Conservation (phyloP, 1,284 basidiomycete genomes). For the Cryptococcus sp. region DNA sequence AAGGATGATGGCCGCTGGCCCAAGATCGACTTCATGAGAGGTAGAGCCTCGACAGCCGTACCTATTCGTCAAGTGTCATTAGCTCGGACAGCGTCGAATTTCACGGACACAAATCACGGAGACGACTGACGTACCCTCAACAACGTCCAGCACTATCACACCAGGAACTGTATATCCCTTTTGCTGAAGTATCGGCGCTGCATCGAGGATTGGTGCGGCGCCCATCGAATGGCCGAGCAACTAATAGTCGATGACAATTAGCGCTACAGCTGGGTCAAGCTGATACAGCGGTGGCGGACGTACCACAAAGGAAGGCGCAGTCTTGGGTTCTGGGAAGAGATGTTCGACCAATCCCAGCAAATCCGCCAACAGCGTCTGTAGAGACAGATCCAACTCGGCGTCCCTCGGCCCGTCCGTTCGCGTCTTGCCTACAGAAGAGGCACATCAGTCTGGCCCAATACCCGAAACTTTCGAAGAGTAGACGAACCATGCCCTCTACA, state of each 20-base stretch:
- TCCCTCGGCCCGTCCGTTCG: slow-evolving; percentile 37
- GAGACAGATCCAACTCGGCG: slow-evolving; percentile 67
- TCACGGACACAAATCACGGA: neutral
- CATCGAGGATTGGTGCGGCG: slow-evolving; percentile 77
- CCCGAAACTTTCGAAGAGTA: neutral
- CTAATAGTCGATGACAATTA: slow-evolving; percentile 52
- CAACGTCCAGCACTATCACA: slow-evolving; percentile 89
- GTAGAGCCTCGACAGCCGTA: slow-evolving; percentile 88
- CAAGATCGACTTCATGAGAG: slow-evolving; percentile 87
- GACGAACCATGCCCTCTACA: slow-evolving; percentile 81
- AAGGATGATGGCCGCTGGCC: slow-evolving; percentile 82
- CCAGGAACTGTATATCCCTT: slow-evolving; percentile 73
- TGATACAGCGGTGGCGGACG: slow-evolving; percentile 30
- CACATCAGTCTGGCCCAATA: no score
- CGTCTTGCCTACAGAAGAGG: slow-evolving; percentile 61
- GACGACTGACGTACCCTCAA: slow-evolving; percentile 69
- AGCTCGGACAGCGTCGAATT: neutral
- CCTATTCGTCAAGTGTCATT: slow-evolving; percentile 58
- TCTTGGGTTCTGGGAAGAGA: slow-evolving; percentile 66
- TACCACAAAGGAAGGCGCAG: slow-evolving; percentile 73
- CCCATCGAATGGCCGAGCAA: slow-evolving; percentile 90
- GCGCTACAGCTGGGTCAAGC: neutral
- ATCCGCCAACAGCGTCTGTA: slow-evolving; percentile 70
- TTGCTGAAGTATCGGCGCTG: slow-evolving; percentile 67
- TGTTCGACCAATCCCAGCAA: slow-evolving; percentile 67